Evolutionary conservation across 1,284 basidiomycete species (phyloP), one percentile per base, ranked within the genome.

Genomic region (Naganishia sp.): DNA sequence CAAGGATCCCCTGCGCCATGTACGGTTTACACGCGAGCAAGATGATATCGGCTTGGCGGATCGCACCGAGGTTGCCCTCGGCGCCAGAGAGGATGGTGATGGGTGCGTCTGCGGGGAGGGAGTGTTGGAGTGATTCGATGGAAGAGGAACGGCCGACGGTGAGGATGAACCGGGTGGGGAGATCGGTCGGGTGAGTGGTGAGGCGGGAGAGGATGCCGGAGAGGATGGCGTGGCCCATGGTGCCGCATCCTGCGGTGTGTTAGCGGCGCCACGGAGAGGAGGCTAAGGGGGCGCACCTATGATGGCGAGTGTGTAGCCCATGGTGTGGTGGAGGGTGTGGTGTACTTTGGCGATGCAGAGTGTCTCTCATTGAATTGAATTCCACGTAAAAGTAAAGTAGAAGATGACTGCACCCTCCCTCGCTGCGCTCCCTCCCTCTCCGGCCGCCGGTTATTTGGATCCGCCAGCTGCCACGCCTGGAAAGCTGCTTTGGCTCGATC

Each of bases 201-300:
- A 80, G 71, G 25, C 80, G 73, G 41, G 73, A 67, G 58, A 80
- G 71, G 53, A 78, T 77, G 42, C 78, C 96, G 35, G 94, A 96
- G 54, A 96, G 86, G 76, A 99, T 86, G 67, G 96, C 94, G 71
- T 98, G 82, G 66, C 96, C 96, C 96, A 99, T 99, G 7, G 96
- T 99, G 66, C 96, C 96, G 80, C 96, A 99, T 84, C 94, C 94
- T 92, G 74, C 61, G 25, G 68, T 68, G 66, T 69, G 66, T 25
- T 68, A 67, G 53, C 63, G 63, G 50, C 21, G 5, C n/a, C n/a
- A 35, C 28, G 35, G 17, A 35, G 54, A 23, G 7, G 43, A 28
- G 43, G 28, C 18, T 45, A 32, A 4, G 55, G 23, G 50, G 17
- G 70, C 73, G 58, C 69, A 81, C 81, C 81, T 35, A 83, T 71